phyloP scores from a whole-genome alignment of 2,329 filamentous ascomycete species.

The Ophiostoma tasmaniense region DNA sequence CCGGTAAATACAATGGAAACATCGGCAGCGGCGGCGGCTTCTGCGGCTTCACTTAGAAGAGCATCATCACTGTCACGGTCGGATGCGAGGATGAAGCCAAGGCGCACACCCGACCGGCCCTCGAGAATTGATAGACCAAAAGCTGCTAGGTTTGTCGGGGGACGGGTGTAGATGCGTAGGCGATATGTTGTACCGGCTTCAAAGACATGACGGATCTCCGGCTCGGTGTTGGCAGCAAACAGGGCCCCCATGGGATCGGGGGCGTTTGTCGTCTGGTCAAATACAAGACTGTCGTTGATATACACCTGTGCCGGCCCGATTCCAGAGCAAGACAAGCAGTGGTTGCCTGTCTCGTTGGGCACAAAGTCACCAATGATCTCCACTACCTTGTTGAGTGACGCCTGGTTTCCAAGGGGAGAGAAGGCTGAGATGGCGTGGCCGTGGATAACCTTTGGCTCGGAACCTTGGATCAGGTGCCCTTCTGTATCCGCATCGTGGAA shows the following conservation, averaged over 20 bases:
- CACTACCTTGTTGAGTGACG: background rate
- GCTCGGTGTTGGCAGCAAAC: conserved; percentile 34
- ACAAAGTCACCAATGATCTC: background rate
- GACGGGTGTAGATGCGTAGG: background rate
- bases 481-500: background rate
- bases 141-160: background rate
- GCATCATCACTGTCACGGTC: conserved; percentile 49
- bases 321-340: conserved; percentile 1
- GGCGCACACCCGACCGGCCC: conserved; percentile 50
- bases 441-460: background rate
- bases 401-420: background rate
- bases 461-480: background rate
- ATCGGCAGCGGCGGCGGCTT: conserved; percentile 36
- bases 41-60: background rate
- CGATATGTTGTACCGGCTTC: background rate
- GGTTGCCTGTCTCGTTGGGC: background rate
- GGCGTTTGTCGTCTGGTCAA: conserved; percentile 52
- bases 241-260: conserved; percentile 58
- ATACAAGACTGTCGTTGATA: conserved; percentile 48
- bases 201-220: background rate
- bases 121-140: conserved; percentile 59
- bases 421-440: background rate
- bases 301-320: conserved; percentile 34
- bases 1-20: conserved; percentile 62
- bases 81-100: conserved; percentile 55